Conservation (phyloP, 768 basidiomycete genomes). For the Phylloporus rhodoxanthus region DNA sequence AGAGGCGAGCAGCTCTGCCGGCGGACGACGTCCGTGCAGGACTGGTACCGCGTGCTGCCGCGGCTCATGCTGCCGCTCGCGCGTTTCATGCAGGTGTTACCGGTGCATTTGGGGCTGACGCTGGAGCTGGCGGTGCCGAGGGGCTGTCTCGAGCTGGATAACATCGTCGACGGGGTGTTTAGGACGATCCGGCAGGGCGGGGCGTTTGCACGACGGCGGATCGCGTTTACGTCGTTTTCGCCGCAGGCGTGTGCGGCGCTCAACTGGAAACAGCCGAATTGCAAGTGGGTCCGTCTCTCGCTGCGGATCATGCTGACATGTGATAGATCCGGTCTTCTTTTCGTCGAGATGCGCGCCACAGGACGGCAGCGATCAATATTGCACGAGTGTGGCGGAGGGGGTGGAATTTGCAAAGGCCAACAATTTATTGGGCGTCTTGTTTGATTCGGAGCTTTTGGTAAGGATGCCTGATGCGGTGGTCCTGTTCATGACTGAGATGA, state of each 20-base stretch:
- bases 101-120: constrained; percentile 62
- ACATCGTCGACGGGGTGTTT: constrained; percentile 77
- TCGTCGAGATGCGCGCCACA: constrained; percentile 60
- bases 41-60: constrained; percentile 45
- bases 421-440: constrained; percentile 87
- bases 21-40: constrained; percentile 26
- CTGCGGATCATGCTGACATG: constrained; percentile 20
- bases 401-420: constrained; percentile 91
- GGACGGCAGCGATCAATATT: constrained; percentile 41
- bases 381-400: constrained; percentile 73
- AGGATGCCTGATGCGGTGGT: constrained; percentile 24
- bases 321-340: constrained; percentile 90
- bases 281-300: constrained; percentile 41
- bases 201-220: constrained; percentile 57
- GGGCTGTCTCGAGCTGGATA: constrained; percentile 44
- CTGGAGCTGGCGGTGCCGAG: constrained; percentile 73
- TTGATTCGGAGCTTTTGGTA: constrained; percentile 84
- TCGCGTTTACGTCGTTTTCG: constrained; percentile 90
- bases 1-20: constrained; percentile 36
- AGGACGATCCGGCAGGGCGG: constrained; percentile 68
- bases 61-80: constrained; percentile 66
- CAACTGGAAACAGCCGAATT: constrained; percentile 99
- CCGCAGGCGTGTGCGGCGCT: constrained; percentile 84
- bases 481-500: not conserved
- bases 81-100: constrained; percentile 64